Percentiles rank a stretch among this genome's conserved stretches.
Conservation (phyloP, 441 rosid genomes). For the Syzygium syzygioides region DNA sequence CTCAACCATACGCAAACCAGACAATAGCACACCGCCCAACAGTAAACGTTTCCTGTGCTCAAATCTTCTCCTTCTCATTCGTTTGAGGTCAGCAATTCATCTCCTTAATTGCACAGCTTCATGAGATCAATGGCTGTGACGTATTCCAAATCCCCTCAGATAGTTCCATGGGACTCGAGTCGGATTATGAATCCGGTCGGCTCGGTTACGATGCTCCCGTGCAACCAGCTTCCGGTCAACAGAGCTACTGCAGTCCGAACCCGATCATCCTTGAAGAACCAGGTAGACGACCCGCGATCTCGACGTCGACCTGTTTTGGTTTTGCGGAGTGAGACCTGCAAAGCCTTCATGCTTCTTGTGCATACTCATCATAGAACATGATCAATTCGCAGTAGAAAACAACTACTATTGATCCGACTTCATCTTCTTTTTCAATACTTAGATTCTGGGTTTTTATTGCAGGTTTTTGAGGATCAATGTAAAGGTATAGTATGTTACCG, state of each 20-base stretch:
- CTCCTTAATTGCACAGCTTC: neutral
- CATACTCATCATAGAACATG: neutral
- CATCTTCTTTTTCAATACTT: neutral
- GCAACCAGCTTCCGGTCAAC: conserved; percentile 22
- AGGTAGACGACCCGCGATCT: conserved; percentile 24
- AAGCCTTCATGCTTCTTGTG: neutral
- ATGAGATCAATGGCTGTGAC: conserved; percentile 36
- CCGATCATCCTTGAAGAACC: conserved; percentile 54
- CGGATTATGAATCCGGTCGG: conserved; percentile 18
- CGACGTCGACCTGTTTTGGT: neutral
- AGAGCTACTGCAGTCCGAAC: conserved; percentile 24
- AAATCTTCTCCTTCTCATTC: neutral
- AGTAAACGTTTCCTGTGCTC: neutral
- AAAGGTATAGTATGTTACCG: conserved; percentile 75
- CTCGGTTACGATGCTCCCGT: conserved; percentile 30
- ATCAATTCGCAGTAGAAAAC: neutral
- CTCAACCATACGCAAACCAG: neutral
- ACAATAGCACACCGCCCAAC: neutral
- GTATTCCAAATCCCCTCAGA: conserved; percentile 28
- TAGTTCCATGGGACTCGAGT: conserved; percentile 22
- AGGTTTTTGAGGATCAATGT: conserved; percentile 71
- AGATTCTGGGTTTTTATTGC: neutral
- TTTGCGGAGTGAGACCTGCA: neutral
- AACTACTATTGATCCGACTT: neutral
- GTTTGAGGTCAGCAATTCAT: neutral